Percentiles rank a stretch among this genome's conserved stretches.
Conservation (phyloP, 78 protist species). For the Diacronema lutheri region DNA sequence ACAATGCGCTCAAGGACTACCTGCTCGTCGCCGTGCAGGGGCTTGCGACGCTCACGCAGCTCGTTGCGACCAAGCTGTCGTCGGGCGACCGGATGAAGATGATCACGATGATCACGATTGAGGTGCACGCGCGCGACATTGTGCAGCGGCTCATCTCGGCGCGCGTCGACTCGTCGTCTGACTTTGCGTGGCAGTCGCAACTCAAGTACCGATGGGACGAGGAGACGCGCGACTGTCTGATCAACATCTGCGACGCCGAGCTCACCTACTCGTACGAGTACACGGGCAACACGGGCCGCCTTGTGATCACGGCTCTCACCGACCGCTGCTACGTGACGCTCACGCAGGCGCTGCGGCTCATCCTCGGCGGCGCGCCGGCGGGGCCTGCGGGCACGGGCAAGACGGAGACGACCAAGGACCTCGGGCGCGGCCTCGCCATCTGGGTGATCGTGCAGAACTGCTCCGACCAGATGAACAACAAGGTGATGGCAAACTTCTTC, state of each 20-base stretch:
- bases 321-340: conserved; percentile 91
- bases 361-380: conserved; percentile 88
- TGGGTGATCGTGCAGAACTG: conserved; percentile 73
- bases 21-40: conserved; percentile 39
- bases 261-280: conserved; percentile 77
- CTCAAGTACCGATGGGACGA: conserved; percentile 76
- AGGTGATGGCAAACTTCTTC: conserved; percentile 64
- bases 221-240: conserved; percentile 20
- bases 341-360: conserved; percentile 76
- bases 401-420: conserved; percentile 84
- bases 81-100: conserved; percentile 56
- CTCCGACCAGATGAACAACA: conserved; percentile 79
- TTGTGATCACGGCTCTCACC: conserved; percentile 88
- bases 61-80: conserved; percentile 40
- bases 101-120: conserved; percentile 76
- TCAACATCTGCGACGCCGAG: conserved; percentile 64
- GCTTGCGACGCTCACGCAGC: conserved; percentile 42
- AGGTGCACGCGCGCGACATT: conserved; percentile 85
- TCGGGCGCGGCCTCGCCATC: conserved; percentile 45
- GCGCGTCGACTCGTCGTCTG: conserved; percentile 23
- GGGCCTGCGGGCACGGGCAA: conserved; percentile 96
- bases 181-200: conserved; percentile 85
- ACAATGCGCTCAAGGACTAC: conserved; percentile 69
- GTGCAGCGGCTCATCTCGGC: conserved; percentile 45
- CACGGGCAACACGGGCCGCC: conserved; percentile 75